Conservation (phyloP, 257 asterid genomes). For the Penstemon newberryi region DNA sequence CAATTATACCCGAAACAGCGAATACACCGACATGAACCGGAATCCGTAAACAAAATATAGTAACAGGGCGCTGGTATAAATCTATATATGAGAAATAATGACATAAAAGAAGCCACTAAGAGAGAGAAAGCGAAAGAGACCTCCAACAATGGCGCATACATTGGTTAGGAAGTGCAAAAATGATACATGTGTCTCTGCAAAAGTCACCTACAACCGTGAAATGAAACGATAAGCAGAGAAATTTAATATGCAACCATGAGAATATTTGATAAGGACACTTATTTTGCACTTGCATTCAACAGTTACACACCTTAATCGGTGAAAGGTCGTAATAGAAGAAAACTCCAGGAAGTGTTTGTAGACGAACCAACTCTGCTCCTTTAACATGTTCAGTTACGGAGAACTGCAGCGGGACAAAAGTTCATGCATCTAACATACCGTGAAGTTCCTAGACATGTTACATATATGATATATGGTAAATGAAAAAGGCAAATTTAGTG, state of each 20-base stretch:
- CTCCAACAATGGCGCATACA: conserved; percentile 96
- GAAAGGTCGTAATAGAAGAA: conserved; percentile 93
- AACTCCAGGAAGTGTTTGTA: conserved; percentile 84
- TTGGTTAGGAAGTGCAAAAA: conserved; percentile 92
- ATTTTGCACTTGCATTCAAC: not conserved
- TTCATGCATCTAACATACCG: conserved; percentile 31
- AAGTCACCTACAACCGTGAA: conserved; percentile 66
- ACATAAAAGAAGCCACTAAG: not conserved
- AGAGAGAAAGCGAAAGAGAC: conserved; percentile 25
- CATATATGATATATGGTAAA: not conserved
- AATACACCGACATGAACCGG: conserved; percentile 56
- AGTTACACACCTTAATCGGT: conserved; percentile 75
- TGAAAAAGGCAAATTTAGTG: not conserved
- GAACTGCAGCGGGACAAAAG: conserved; percentile 59
- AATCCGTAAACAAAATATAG: conserved; percentile 14
- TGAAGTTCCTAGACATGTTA: not conserved
- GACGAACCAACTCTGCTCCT: conserved; percentile 70
- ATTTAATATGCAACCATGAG: not conserved
- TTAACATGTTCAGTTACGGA: conserved; percentile 90
- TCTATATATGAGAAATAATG: not conserved
- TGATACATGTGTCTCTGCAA: conserved; percentile 68
- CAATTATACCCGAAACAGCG: conserved; percentile 91
- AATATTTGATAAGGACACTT: not conserved
- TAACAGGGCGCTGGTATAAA: not conserved
- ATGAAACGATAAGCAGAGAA: not conserved